Evolutionary conservation across 306 rosid species (phyloP), one percentile per base, ranked within the genome.

Genomic region (Cicer bijugum): DNA sequence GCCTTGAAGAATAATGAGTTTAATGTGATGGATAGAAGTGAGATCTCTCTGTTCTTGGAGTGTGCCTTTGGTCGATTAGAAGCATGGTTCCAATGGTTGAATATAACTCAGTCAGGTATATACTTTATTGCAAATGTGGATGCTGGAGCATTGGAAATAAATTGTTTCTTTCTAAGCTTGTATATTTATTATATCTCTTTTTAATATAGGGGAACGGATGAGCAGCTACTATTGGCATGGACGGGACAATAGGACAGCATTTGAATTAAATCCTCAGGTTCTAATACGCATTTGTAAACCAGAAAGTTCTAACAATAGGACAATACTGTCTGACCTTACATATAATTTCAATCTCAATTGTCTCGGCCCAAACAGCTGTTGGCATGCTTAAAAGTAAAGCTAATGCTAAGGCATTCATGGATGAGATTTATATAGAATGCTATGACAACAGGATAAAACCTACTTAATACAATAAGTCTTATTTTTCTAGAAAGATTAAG

Each of bases 221-320:
- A 78, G 91, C 80, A 86, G 90, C 87, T 94, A 88, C 80, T 94
- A 91, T 80, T 94, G 98, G 98, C 98, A 88, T 70, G 98, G 98
- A 73, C 91, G 97, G 77, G 98, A 94, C 82, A 75, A 70, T 48
- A 72, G 46, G 62, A 88, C 97, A 55, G 65, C 19, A 19, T 78
- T 64, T 72, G 89, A 94, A 87, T 77, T 94, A 69, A 94, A 91
- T 82, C 88, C 97, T 8, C 75, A 84, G 98, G 98, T 90, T 72
- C 16, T 74, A 64, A 39, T 70, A 50, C 51, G 35, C 53, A 61
- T 16, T 69, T 40, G 46, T 45, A 57, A 57, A 57, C 23, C 4
- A 39, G 4, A 57, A 12, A 11, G 63, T 1, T 23, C 1, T 56
- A 56, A 56, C 14, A 56, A 56, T 56, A 20, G 38, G 12, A 56